These are phyloP conservation scores for Fusarium austroafricanum DNA, from an alignment of 2,329 filamentous ascomycete species.

Conservation along the genomic window DNA sequence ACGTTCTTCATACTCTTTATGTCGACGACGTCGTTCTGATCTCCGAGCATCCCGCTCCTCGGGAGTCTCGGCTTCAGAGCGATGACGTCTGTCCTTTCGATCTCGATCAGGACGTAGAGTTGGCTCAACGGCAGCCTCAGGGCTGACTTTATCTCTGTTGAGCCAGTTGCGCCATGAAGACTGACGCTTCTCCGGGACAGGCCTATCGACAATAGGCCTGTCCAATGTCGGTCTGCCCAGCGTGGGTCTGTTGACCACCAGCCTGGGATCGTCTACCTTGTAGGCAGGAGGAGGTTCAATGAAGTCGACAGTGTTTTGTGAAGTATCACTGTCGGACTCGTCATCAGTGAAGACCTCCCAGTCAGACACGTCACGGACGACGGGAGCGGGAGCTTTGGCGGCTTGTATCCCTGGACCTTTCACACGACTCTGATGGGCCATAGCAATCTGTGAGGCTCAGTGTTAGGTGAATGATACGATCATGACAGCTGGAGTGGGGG, in stretches of 20 bases:
- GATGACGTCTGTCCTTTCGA: constrained; percentile 12
- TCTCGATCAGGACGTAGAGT: constrained; percentile 18
- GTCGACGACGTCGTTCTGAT: constrained; percentile 23
- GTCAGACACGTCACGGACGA: constrained; percentile 25
- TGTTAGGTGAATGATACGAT: constrained; percentile 27
- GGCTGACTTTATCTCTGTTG: constrained; percentile 17
- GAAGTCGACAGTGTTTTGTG: constrained; percentile 27
- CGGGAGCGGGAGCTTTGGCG: constrained; percentile 24
- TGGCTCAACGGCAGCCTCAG: constrained; percentile 14
- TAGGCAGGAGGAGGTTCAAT: constrained; percentile 23
- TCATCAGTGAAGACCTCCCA: constrained; percentile 31
- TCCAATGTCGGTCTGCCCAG: constrained; percentile 26
- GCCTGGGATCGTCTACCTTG: constrained; percentile 25
- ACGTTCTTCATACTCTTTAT: constrained; percentile 21
- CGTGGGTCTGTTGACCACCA: constrained; percentile 23
- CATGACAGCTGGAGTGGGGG: constrained; percentile 11
- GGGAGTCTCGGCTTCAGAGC: constrained; percentile 8
- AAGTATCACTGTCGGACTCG: constrained; percentile 22
- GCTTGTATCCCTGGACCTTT: constrained; percentile 22
- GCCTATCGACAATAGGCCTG: constrained; percentile 25
- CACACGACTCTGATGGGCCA: constrained; percentile 28
- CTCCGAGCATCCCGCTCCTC: constrained; percentile 24
- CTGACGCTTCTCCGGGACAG: constrained; percentile 29
- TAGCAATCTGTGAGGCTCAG: constrained; percentile 8
- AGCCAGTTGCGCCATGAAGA: constrained; percentile 29